These are phyloP conservation scores for Beauveria sp. DNA, from an alignment of 2,329 filamentous ascomycete species.

Conservation along the genomic window DNA sequence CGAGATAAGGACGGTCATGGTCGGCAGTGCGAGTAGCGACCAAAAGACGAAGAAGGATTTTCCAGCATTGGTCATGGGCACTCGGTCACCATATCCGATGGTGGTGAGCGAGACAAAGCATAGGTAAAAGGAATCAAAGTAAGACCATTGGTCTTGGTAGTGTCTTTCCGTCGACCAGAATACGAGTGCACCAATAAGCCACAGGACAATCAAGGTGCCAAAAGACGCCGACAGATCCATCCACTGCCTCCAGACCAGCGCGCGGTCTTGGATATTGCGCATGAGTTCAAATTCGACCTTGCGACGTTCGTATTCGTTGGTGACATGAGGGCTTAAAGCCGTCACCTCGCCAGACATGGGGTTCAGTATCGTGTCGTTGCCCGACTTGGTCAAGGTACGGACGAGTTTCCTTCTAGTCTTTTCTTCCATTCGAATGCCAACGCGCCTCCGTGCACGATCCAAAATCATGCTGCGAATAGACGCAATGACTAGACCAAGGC, in stretches of 20 bases:
- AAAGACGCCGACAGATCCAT: constrained; percentile 61
- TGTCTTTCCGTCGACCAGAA: constrained; percentile 50
- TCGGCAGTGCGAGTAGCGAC: constrained; percentile 77
- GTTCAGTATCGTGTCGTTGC: constrained; percentile 39
- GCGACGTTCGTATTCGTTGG: constrained; percentile 49
- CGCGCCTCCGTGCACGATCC: constrained; percentile 45
- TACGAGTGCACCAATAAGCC: constrained; percentile 71
- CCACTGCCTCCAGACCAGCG: constrained; percentile 63
- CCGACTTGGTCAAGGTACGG: constrained; percentile 35
- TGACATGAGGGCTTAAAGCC: constrained; percentile 9
- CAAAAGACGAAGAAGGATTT: constrained; percentile 90
- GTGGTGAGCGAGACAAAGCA: constrained; percentile 76
- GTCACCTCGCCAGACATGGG: constrained; percentile 31
- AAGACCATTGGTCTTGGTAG: constrained; percentile 54
- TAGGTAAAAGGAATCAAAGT: constrained; percentile 80
- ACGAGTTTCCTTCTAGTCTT: constrained; percentile 46
- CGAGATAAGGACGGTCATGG: constrained; percentile 78
- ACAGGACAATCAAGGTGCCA: constrained; percentile 62
- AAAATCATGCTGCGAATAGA: constrained; percentile 63
- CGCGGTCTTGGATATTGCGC: constrained; percentile 66
- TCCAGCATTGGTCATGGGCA: constrained; percentile 68
- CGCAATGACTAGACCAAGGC: constrained; percentile 73
- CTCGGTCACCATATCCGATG: constrained; percentile 78
- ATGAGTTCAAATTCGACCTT: constrained; percentile 70
- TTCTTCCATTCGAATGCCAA: constrained; percentile 52